phyloP scores from a whole-genome alignment of 108 stramenopile genomes.

The Pelagomonas calceolata region DNA sequence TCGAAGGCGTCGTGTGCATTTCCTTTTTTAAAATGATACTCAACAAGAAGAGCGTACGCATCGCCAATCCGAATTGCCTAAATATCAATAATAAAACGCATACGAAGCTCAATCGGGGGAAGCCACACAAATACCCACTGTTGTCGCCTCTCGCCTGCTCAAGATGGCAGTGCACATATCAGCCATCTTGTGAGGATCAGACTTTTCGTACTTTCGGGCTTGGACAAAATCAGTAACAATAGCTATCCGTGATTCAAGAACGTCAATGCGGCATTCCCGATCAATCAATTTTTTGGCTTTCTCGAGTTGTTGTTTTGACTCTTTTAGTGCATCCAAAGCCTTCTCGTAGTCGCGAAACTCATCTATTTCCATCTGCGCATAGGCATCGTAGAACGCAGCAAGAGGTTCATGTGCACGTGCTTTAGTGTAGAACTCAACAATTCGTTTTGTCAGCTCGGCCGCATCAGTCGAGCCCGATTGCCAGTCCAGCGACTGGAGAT shows the following conservation, averaged over 20 bases:
- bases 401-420: slow-evolving; percentile 49
- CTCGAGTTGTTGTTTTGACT: slow-evolving; percentile 35
- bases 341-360: slow-evolving; percentile 56
- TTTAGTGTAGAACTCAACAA: slow-evolving; percentile 56
- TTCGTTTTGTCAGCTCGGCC: slow-evolving; percentile 46
- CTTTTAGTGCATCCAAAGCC: slow-evolving; percentile 44
- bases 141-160: slow-evolving; percentile 6
- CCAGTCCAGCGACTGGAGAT: slow-evolving; percentile 56
- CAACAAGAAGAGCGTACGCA: slow-evolving; percentile 47
- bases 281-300: slow-evolving; percentile 16
- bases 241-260: slow-evolving; percentile 7
- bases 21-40: slow-evolving; percentile 21
- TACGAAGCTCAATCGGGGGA: slow-evolving; percentile 20
- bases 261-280: not conserved
- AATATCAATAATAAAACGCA: slow-evolving; percentile 18
- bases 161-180: slow-evolving; percentile 8
- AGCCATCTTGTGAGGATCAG: slow-evolving; percentile 9
- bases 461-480: slow-evolving; percentile 11
- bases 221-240: slow-evolving; percentile 18
- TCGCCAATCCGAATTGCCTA: slow-evolving; percentile 49
- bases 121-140: slow-evolving; percentile 6
- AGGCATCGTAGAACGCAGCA: slow-evolving; percentile 49
- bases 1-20: slow-evolving; percentile 21
- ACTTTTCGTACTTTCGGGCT: slow-evolving; percentile 13
- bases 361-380: slow-evolving; percentile 53